Conservation (phyloP, 352 stramenopile species). For the Phytophthora multivora region DNA sequence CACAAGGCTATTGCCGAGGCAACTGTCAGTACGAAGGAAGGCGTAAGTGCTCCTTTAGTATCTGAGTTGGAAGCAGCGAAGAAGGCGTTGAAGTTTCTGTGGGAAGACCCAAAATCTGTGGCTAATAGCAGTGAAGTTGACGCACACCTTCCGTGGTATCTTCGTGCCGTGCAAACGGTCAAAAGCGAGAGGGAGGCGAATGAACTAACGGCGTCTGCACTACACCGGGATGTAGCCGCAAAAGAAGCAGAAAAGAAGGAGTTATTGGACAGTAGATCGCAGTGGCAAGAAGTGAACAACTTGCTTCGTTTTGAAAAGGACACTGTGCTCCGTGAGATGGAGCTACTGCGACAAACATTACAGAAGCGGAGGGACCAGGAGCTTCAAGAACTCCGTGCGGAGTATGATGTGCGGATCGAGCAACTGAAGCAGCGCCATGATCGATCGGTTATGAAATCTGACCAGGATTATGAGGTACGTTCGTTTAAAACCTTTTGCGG, state of each 20-base stretch:
- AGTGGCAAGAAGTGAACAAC: constrained; percentile 58
- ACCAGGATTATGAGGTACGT: constrained; percentile 59
- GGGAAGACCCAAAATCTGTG: neutral
- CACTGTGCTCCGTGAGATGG: constrained; percentile 62
- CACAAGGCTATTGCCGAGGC: constrained; percentile 37
- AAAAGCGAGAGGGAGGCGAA: constrained; percentile 42
- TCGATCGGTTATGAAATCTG: constrained; percentile 52
- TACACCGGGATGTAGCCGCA: constrained; percentile 32
- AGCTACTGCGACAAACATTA: constrained; percentile 51
- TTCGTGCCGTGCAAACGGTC: constrained; percentile 35
- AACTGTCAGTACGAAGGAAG: constrained; percentile 30
- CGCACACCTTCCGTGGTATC: constrained; percentile 67
- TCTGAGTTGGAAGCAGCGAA: constrained; percentile 58
- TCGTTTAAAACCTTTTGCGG: constrained; percentile 1
- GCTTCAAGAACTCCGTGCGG: constrained; percentile 49
- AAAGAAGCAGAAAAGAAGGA: constrained; percentile 36
- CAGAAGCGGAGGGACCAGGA: constrained; percentile 63
- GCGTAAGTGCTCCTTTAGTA: constrained; percentile 35
- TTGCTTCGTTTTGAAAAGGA: constrained; percentile 76
- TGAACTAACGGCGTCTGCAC: constrained; percentile 15
- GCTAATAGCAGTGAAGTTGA: constrained; percentile 34
- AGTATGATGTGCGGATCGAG: constrained; percentile 59
- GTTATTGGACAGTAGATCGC: constrained; percentile 29
- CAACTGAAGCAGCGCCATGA: constrained; percentile 57
- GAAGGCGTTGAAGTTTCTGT: constrained; percentile 41